phyloP scores from a whole-genome alignment of 176 grass and related monocot species.

The Aegilops umbellulata region DNA sequence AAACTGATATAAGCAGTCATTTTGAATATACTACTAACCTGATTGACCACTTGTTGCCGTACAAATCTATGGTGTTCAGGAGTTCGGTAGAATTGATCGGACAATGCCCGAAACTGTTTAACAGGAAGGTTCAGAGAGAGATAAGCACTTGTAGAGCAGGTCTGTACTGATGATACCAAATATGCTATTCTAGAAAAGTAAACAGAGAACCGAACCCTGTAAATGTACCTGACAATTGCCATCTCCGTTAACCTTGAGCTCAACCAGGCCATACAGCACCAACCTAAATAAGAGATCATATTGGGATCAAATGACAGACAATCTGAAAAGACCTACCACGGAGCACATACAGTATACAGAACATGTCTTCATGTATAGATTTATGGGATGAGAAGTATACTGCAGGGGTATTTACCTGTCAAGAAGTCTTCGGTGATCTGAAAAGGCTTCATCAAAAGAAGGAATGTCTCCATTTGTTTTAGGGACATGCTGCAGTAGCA shows the following conservation, averaged over 20 bases:
- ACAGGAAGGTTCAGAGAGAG: not conserved
- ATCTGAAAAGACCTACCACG: not conserved
- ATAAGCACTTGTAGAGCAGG: not conserved
- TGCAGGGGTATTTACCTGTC: constrained; percentile 48
- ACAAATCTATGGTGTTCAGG: constrained; percentile 80
- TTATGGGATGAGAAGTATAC: not conserved
- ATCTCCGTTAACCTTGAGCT: constrained; percentile 89
- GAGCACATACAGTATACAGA: too few species aligned
- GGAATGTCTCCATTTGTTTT: constrained; percentile 85
- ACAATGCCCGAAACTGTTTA: constrained; percentile 78
- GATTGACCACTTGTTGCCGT: constrained; percentile 72
- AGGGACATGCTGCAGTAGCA: constrained; percentile 71
- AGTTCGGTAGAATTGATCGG: constrained; percentile 85
- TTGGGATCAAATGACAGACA: not conserved
- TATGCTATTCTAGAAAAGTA: not conserved
- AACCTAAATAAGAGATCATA: constrained; percentile 48
- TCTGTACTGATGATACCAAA: not conserved
- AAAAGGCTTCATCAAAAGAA: constrained; percentile 78
- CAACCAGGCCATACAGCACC: constrained; percentile 68
- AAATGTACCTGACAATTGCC: constrained; percentile 86
- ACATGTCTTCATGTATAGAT: not conserved
- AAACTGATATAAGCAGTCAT: not conserved
- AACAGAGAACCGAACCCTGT: not conserved
- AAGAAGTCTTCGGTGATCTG: constrained; percentile 90
- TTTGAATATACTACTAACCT: constrained; percentile 52